These are phyloP conservation scores for Pseudotsuga menziesii DNA, from an alignment of 75 land plant genomes.

Conservation along the genomic window DNA sequence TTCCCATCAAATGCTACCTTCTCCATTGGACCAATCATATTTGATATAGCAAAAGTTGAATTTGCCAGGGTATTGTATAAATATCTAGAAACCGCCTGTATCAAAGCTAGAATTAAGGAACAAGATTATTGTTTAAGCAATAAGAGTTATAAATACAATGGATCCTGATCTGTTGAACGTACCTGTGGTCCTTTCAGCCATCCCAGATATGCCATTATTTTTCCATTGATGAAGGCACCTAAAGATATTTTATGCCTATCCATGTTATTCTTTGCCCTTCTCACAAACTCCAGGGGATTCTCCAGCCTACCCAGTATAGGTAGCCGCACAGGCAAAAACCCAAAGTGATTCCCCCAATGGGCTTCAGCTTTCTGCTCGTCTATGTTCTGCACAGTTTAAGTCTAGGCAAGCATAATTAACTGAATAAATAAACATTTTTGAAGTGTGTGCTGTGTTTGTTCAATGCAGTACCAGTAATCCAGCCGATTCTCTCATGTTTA, in stretches of 20 bases:
- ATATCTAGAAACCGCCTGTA: neutral
- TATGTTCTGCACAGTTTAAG: neutral
- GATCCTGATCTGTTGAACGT: neutral
- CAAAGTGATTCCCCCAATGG: slow-evolving; percentile 1
- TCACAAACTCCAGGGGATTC: neutral
- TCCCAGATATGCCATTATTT: neutral
- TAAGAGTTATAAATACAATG: too few species aligned
- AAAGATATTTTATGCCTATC: slow-evolving; percentile 3
- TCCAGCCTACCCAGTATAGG: neutral
- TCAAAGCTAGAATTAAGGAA: neutral
- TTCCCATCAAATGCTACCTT: slow-evolving; percentile 25
- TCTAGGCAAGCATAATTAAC: neutral
- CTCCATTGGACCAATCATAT: slow-evolving; percentile 40
- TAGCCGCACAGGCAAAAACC: neutral
- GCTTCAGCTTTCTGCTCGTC: neutral
- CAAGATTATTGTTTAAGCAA: too few species aligned
- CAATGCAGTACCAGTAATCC: neutral
- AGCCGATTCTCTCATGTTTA: neutral
- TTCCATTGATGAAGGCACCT: neutral
- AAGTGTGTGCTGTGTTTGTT: too few species aligned
- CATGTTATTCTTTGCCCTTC: neutral
- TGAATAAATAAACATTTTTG: too few species aligned
- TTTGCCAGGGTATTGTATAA: slow-evolving; percentile 6
- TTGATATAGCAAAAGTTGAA: slow-evolving; percentile 35
- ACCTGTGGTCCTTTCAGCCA: slow-evolving; percentile 2